These are phyloP conservation scores for Diospyros lotus DNA, from an alignment of 148 eudicot species.

Conservation along the genomic window DNA sequence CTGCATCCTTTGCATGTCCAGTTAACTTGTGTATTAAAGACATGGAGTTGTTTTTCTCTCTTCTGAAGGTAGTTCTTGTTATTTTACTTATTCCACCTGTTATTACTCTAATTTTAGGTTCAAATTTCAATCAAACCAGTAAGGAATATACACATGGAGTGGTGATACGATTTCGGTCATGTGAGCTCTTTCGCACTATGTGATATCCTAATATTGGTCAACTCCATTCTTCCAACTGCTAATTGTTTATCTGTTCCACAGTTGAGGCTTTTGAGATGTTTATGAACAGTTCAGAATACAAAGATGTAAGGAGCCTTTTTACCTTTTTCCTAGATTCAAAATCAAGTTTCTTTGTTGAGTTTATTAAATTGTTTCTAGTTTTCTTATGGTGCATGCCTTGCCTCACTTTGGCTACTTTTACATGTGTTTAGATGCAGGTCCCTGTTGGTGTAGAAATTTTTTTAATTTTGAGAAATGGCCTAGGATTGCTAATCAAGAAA, in stretches of 20 bases:
- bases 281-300: slow-evolving; percentile 66
- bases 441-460: not conserved
- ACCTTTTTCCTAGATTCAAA: not conserved
- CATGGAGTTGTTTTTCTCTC: not conserved
- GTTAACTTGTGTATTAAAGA: too few relatives aligned
- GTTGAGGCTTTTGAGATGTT: slow-evolving; percentile 78
- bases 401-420: not conserved
- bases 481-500: not conserved
- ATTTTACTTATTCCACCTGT: not conserved
- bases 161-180: slow-evolving; percentile 71
- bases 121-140: slow-evolving; percentile 41
- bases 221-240: slow-evolving; percentile 5
- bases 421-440: not conserved
- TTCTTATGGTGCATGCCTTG: not conserved
- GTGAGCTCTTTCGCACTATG: slow-evolving; percentile 33
- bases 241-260: slow-evolving; percentile 28
- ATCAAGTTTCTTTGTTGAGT: not conserved
- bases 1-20: too few relatives aligned
- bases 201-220: not conserved
- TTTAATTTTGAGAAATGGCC: not conserved
- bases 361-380: not conserved
- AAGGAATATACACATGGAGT: slow-evolving; percentile 60
- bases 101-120: slow-evolving; percentile 39
- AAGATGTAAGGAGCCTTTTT: slow-evolving; percentile 39
- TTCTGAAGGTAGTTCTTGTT: not conserved